phyloP scores from a whole-genome alignment of 495 filamentous ascomycete genomes.

The Clavariopsis aquatica region DNA sequence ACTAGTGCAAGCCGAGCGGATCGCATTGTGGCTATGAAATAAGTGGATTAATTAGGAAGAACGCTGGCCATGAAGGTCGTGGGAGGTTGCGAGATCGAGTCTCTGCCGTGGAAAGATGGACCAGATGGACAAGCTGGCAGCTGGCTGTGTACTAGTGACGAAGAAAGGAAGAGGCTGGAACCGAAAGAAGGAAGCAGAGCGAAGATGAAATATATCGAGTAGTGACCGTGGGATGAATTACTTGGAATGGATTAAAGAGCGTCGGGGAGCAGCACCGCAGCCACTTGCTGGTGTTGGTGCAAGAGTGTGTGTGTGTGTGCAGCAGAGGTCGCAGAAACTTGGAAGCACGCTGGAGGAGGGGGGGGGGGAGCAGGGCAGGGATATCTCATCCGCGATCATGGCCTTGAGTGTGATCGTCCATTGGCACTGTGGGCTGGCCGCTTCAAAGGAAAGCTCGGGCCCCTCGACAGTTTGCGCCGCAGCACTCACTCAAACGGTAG shows the following conservation, averaged over 20 bases:
- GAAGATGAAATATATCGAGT: background rate
- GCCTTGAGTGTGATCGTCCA: conserved; percentile 15
- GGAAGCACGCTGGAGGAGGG: conserved; percentile 12
- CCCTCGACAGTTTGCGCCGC: background rate
- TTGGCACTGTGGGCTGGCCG: background rate
- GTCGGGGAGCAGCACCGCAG: background rate
- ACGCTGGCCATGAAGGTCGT: conserved; percentile 27
- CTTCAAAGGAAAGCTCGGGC: conserved; percentile 14
- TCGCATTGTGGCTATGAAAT: conserved; percentile 17
- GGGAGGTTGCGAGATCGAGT: conserved; percentile 3
- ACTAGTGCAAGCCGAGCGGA: conserved; percentile 22
- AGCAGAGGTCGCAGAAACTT: conserved; percentile 4
- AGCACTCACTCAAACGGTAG: conserved; percentile 14
- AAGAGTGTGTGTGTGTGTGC: conserved; percentile 8
- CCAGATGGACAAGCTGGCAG: no score
- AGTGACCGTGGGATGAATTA: conserved; percentile 5
- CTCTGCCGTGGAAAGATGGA: background rate
- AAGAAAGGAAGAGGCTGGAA: background rate
- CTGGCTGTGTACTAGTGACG: background rate
- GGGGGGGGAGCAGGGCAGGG: conserved; percentile 8
- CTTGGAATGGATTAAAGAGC: background rate
- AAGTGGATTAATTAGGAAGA: conserved; percentile 5
- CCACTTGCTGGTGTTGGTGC: conserved; percentile 21
- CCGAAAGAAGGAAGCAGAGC: conserved; percentile 9
- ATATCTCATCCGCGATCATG: conserved; percentile 18